Base-by-base conservation (phyloP, 2,329 filamentous ascomycete genomes). In the Pseudogymnoascus sp. region DNA sequence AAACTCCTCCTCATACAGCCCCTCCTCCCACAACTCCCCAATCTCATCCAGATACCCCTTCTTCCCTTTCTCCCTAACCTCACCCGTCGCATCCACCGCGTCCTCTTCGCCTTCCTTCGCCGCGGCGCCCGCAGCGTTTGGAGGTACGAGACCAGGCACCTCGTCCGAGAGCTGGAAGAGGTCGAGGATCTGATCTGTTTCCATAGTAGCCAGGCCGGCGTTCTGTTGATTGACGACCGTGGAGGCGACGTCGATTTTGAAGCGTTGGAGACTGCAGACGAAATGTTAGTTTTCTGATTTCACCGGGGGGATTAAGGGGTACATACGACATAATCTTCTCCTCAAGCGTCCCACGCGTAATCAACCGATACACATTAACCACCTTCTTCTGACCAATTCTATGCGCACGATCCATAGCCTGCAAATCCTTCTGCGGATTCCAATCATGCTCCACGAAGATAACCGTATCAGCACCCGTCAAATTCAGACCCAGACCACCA, bases 361-460 rank as follows among this genome's bases (percentile, higher is more conserved):
- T 94, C 68, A 99, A 82, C 23, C 94, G 91, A 76, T 99, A 99
- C 14, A 99, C 94, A 72, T 99, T 99, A 69, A 99, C 94, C 38
- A 97, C 94, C 83, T 97, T 99, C 85, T 99, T 99, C 79, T 99
- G 94, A 1, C 94, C 94, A 70, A 99, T 97, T 69, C 94, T 88
- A 80, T 99, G 94, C 7, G 94, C 94, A 65, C 94, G 91, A 73
- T 99, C 94, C 94, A 99, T 99, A 68, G 94, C 94, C 73, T 99
- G 94, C 69, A 99, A 85, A 76, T 99, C 94, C 76, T 96, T 96
- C 74, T 99, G 94, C 33, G 94, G 94, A 74, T 99, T 99, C 94
- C 94, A 99, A 76, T 99, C 94, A 76, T 99, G 95, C 76, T 99
- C 94, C 31, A 99, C 95, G 71, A 99, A 99, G 70, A 99, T 99